phyloP scores from a whole-genome alignment of 2,329 filamentous ascomycete species.

The Blastomyces silverae region DNA sequence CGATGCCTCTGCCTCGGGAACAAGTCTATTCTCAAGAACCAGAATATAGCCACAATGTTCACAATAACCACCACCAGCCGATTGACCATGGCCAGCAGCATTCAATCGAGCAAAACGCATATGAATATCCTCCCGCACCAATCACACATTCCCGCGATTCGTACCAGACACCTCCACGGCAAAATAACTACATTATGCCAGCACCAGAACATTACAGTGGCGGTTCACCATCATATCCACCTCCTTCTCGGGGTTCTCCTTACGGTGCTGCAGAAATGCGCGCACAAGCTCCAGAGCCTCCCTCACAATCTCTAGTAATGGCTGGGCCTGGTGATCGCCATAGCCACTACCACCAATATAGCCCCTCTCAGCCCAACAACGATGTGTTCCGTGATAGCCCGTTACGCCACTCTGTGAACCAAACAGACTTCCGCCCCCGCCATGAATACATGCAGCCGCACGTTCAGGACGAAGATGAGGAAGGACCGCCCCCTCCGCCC shows the following conservation, averaged over 20 bases:
- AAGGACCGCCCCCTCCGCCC: conserved; percentile 29
- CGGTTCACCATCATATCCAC: conserved; percentile 16
- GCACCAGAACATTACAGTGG: conserved; percentile 14
- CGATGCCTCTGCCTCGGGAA: conserved; percentile 16
- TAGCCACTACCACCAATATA: conserved; percentile 20
- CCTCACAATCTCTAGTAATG: conserved; percentile 6
- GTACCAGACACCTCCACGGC: conserved; percentile 18
- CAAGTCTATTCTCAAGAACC: conserved; percentile 7
- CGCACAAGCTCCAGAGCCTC: conserved; percentile 1
- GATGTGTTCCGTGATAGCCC: conserved; percentile 27
- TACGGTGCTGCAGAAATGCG: conserved; percentile 10
- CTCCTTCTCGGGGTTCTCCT: conserved; percentile 15
- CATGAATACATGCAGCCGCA: conserved; percentile 19
- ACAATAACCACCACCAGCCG: conserved; percentile 11
- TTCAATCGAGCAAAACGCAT: background rate
- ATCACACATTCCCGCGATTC: conserved; percentile 6
- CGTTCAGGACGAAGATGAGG: conserved; percentile 23
- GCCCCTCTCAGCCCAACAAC: conserved; percentile 23
- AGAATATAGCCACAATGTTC: conserved; percentile 9
- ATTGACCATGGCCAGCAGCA: conserved; percentile 3
- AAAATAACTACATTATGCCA: conserved; percentile 14
- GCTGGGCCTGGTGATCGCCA: conserved; percentile 12
- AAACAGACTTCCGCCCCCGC: conserved; percentile 22
- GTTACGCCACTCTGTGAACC: conserved; percentile 26
- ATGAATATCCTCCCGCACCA: conserved; percentile 11